Percentiles rank a stretch among this genome's conserved stretches.
Conservation (phyloP, 352 stramenopile species). For the Phytophthora ohioensis region DNA sequence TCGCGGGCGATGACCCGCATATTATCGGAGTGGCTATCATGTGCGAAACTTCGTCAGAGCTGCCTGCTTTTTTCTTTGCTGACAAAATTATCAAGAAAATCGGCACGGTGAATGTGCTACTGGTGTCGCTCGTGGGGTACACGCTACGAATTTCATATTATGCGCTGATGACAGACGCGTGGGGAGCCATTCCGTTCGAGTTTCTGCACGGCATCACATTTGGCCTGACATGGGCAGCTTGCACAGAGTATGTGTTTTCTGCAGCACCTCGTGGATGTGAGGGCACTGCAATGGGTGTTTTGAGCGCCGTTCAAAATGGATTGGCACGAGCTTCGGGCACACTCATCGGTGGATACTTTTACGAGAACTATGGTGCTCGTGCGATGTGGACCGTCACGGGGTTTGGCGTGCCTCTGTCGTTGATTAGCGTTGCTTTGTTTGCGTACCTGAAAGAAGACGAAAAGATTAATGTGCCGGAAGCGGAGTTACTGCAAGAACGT, state of each 20-base stretch:
- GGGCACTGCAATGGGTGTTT: slow-evolving; percentile 74
- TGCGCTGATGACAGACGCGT: slow-evolving; percentile 78
- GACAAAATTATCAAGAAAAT: slow-evolving; percentile 71
- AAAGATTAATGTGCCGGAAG: slow-evolving; percentile 4
- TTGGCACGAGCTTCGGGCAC: slow-evolving; percentile 65
- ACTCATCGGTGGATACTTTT: slow-evolving; percentile 78
- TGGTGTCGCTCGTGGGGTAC: slow-evolving; percentile 72
- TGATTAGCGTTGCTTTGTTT: slow-evolving; percentile 65
- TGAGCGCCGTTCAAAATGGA: slow-evolving; percentile 79
- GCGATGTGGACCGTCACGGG: slow-evolving; percentile 75
- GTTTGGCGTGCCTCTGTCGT: slow-evolving; percentile 66
- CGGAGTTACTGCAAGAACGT: slow-evolving; percentile 27
- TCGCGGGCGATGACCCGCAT: slow-evolving; percentile 66
- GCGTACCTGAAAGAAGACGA: slow-evolving; percentile 67
- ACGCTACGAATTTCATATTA: slow-evolving; percentile 71
- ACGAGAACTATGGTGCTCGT: slow-evolving; percentile 69
- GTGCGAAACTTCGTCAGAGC: slow-evolving; percentile 78
- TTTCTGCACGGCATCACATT: slow-evolving; percentile 82
- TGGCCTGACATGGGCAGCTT: slow-evolving; percentile 70
- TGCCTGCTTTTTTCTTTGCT: slow-evolving; percentile 83
- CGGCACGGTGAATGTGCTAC: slow-evolving; percentile 70
- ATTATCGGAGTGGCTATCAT: slow-evolving; percentile 81
- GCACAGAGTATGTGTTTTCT: slow-evolving; percentile 77
- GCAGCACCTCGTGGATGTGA: slow-evolving; percentile 61
- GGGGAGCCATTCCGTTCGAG: slow-evolving; percentile 79